Evolutionary conservation across 2,329 filamentous ascomycete species (phyloP), one percentile per base, ranked within the genome.

Genomic region (Monosporascus sp.): DNA sequence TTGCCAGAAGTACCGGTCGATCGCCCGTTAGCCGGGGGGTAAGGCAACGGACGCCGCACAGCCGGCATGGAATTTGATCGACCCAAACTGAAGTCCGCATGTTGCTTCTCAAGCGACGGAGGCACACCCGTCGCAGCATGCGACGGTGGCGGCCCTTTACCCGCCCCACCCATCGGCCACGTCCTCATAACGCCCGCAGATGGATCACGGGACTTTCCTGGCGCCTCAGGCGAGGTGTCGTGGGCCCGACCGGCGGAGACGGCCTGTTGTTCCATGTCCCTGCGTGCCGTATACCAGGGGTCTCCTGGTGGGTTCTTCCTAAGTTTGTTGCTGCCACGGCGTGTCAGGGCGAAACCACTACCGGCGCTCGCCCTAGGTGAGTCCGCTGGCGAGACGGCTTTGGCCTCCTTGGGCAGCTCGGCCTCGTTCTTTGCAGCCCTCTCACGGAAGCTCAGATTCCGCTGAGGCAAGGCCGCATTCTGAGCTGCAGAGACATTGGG

Each of bases 401-500:
- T 66, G 41, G 31, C 31, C 31, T 35, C 31, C 31, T 35, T 35
- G 14, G 31, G 31, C 31, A 35, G 31, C 3, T 14, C 38, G 38
- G 38, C 17, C 17, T 78, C 75, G 48, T 74, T 73, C 55, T 72
- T 74, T 3, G 71, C 74, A 7, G 81, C 74, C 50, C 80, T 77
- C 57, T 85, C 82, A n/a, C 81, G 79, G 66, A 83, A 82, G 66
- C 82, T 86, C 41, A 82, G 62, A 50, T 82, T 81, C 49, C 81
- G 77, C 62, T 79, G 77, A 3, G 79, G 77, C 17, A 75, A 61
- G 15, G 67, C 69, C 8, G 70, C 64, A 25, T 61, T 57, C 24
- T 65, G 61, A 15, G 45, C 56, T 54, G 57, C 57, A 58, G 55
- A 41, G 54, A 59, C 62, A 54, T 54, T 59, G 50, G 63, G 54